Evolutionary conservation across 495 filamentous ascomycete species (phyloP), one percentile per base, ranked within the genome.

Genomic region (Venustampulla echinocandica): DNA sequence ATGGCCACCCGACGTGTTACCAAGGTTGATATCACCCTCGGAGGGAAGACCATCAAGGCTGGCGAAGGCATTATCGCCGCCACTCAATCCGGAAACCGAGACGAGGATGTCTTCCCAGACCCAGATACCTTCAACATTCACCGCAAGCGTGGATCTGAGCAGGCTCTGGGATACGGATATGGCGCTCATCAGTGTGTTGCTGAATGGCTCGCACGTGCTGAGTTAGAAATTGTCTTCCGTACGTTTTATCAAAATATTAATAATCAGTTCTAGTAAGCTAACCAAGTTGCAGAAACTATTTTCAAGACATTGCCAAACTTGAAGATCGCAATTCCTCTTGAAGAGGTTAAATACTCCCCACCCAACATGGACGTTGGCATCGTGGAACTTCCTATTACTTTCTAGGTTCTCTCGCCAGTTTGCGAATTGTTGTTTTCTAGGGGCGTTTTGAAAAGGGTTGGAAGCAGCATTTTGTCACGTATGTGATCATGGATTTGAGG

Each of bases 31-130:
- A 46, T 70, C 11, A 59, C 61, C 37, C 57, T 71, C 34, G 62
- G 58, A 11, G 68, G 68, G 9, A 59, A 60, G 56, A 55, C 61
- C 41, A 67, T 73, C 39, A 64, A 63, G 28, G 60, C 61, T 0
- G 56, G 59, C 1, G 61, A 71, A 40, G 70, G 69, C 44, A 65
- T 72, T 38, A 70, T 72, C 28, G 64, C 65, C 2, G 64, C 69
- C 3, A 71, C 67, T 23, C 57, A 62, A 57, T 71, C 68, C 13
- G 69, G 64, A 6, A 68, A 69, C 53, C 58, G 69, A 10, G 69
- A 71, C 55, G 68, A 69, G 37, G 64, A 68, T 3, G 53, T 69
- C 4, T 70, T 68, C 21, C 43, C 53, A 7, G 39, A 67, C 17
- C 57, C 69, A 0, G 62, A 69, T 39, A 50, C 19, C 22, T 73